A percentile compares a stretch with the other conserved stretches of the same genome.
These are phyloP conservation scores for Nicotiana tomentosiformis DNA, from an alignment of 257 asterid species.

Conservation along the genomic window DNA sequence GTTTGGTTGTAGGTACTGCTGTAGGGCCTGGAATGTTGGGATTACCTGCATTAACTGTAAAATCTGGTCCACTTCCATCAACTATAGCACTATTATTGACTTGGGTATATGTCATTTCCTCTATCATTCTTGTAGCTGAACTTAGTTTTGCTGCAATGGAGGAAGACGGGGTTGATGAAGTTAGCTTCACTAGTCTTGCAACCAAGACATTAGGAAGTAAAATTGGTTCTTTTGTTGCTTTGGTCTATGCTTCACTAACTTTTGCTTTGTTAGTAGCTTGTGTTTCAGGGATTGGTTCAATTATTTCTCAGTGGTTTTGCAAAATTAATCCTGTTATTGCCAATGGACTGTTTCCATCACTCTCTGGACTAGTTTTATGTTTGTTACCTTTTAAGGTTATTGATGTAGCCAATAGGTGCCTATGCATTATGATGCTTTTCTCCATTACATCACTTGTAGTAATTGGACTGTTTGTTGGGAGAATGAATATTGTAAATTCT, in stretches of 20 bases:
- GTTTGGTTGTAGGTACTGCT: slow-evolving; percentile 34
- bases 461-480: slow-evolving; percentile 25
- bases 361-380: slow-evolving; percentile 16
- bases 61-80: slow-evolving; percentile 33
- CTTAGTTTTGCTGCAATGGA: slow-evolving; percentile 39
- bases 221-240: slow-evolving; percentile 32
- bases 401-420: slow-evolving; percentile 25
- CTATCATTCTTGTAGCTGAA: slow-evolving; percentile 36
- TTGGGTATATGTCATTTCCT: slow-evolving; percentile 35
- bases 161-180: slow-evolving; percentile 32
- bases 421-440: slow-evolving; percentile 29
- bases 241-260: slow-evolving; percentile 31
- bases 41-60: slow-evolving; percentile 30
- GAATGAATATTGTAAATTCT: slow-evolving; percentile 23
- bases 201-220: slow-evolving; percentile 25
- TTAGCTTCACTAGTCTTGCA: slow-evolving; percentile 35
- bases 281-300: slow-evolving; percentile 39
- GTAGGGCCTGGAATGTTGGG: slow-evolving; percentile 42
- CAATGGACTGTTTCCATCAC: slow-evolving; percentile 26
- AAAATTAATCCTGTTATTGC: slow-evolving; percentile 22
- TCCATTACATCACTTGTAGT: slow-evolving; percentile 27
- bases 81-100: slow-evolving; percentile 24
- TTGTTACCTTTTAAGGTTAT: slow-evolving; percentile 25
- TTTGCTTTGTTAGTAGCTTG: slow-evolving; percentile 32
- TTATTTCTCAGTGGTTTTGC: slow-evolving; percentile 30